Base-by-base conservation (phyloP, 129 eudicot genomes). In the Tanacetum coccineum region DNA sequence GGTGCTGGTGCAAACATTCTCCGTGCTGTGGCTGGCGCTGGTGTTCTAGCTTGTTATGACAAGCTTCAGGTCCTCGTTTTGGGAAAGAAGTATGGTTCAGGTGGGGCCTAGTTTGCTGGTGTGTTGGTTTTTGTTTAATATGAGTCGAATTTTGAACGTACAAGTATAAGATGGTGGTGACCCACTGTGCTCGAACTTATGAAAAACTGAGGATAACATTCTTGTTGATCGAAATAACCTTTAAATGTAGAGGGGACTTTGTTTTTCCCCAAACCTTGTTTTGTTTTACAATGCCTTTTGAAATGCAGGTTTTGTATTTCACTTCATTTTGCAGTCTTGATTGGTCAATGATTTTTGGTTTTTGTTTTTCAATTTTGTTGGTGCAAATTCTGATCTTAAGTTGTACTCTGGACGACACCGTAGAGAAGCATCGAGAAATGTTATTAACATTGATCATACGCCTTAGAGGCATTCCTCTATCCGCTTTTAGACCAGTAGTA, bases 11-110 rank as follows among this genome's bases (percentile, higher is more conserved):
- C 89, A 45, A 87, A 87, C 80, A 75, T 84, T 68, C 83, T 87
- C n/a, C 85, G 95, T 75, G 95, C 95, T 0, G 74, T 87, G 54
- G 95, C 95, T 20, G 95, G 95, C 72, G 95, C 95, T 67, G 95
- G 95, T 71, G 95, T 87, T 73, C 84, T 85, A 60, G 79, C 95
- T 0, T 91, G 95, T 67, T 88, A 88, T 12, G 95, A 88, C 80
- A 81, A 85, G 71, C 95, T 88, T 58, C 95, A 85, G 91, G 62
- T 88, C 8, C 56, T 88, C 9, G 86, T 88, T 12, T 76, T 88
- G 3, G 95, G 95, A 48, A 88, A 88, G 95, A 88, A 88, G 77
- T 88, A 80, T 28, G 89, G 95, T 48, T 88, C 91, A 0, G 95
- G 91, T n/a, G 91, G 91, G 0, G 89, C 70, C 52, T 86, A 86